Percentiles rank a stretch among this genome's conserved stretches.
Evolutionary conservation across 805 yeast genomes (phyloP).

Genomic region (Saturnispora halmiae): DNA sequence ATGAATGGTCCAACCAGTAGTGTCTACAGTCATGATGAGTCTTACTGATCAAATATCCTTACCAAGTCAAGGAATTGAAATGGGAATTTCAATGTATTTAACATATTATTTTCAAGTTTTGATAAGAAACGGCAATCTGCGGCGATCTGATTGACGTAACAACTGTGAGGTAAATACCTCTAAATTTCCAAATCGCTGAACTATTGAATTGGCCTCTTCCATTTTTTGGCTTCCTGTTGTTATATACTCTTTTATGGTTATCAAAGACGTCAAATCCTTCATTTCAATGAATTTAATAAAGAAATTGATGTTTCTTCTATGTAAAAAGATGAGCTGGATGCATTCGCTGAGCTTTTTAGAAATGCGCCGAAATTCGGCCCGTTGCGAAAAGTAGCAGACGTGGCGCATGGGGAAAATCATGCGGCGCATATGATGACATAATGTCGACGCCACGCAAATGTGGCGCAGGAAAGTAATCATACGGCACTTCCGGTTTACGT

Average conservation of each 20-base stretch:
- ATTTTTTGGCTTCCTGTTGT: no score
- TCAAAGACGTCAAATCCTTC: no score
- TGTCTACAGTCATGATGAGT: slow-evolving; percentile 12
- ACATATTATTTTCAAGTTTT: neutral
- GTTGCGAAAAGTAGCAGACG: neutral
- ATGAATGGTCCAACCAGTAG: slow-evolving; percentile 67
- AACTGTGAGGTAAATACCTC: neutral
- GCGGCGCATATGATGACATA: no score
- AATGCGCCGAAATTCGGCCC: neutral
- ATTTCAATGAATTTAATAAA: no score
- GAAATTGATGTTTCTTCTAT: neutral
- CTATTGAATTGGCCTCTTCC: no score
- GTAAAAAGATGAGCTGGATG: neutral
- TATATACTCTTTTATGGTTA: no score
- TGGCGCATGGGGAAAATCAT: neutral
- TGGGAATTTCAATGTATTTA: neutral
- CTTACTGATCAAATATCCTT: neutral
- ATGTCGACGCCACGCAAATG: no score
- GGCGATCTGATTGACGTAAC: slow-evolving; percentile 6
- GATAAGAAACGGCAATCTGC: slow-evolving; percentile 8
- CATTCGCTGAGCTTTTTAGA: neutral
- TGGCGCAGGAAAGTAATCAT: no score
- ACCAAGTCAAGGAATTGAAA: no score
- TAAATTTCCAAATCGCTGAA: neutral
- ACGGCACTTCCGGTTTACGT: no score